Evolutionary conservation across 2,329 filamentous ascomycete species (phyloP).

Genomic region (Trichophyton benhamiae): DNA sequence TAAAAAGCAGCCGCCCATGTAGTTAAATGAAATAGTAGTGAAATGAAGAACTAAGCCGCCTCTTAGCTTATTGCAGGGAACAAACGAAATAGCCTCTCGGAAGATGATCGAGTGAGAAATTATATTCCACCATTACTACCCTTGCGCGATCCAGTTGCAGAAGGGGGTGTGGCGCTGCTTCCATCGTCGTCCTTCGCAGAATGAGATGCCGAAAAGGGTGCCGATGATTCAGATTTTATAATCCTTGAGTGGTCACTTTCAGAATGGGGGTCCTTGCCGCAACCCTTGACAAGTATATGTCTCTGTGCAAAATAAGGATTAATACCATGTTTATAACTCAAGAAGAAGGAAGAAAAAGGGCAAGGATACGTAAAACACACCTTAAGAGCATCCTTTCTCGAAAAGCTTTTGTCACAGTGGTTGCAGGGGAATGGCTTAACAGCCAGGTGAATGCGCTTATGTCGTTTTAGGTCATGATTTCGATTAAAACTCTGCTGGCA

Average conservation of each 20-base stretch:
- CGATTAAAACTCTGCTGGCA: conserved; percentile 91
- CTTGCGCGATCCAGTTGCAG: conserved; percentile 1
- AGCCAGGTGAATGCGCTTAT: conserved; percentile 86
- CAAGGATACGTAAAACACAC: conserved; percentile 39
- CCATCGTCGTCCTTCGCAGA: not conserved
- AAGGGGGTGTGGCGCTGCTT: not conserved
- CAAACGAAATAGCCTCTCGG: not conserved
- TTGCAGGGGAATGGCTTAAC: conserved; percentile 92
- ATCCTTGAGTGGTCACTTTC: not conserved
- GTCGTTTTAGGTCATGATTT: conserved; percentile 90
- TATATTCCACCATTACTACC: conserved; percentile 6
- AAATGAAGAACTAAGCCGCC: not conserved
- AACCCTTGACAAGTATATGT: conserved; percentile 54
- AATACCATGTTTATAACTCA: not conserved
- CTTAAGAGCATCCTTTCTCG: conserved; percentile 91
- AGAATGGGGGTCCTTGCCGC: conserved; percentile 31
- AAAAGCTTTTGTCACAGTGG: conserved; percentile 93
- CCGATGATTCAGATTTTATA: not conserved
- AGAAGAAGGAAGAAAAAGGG: conserved; percentile 4
- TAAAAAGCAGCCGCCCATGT: conserved; percentile 3
- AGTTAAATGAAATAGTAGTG: not conserved
- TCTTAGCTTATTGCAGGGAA: conserved; percentile 1
- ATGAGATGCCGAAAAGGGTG: not conserved
- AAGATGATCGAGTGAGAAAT: not conserved
- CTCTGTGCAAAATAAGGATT: conserved; percentile 30